These are phyloP conservation scores for Pleurotus sapidus DNA, from an alignment of 768 basidiomycete genomes.

Conservation along the genomic window DNA sequence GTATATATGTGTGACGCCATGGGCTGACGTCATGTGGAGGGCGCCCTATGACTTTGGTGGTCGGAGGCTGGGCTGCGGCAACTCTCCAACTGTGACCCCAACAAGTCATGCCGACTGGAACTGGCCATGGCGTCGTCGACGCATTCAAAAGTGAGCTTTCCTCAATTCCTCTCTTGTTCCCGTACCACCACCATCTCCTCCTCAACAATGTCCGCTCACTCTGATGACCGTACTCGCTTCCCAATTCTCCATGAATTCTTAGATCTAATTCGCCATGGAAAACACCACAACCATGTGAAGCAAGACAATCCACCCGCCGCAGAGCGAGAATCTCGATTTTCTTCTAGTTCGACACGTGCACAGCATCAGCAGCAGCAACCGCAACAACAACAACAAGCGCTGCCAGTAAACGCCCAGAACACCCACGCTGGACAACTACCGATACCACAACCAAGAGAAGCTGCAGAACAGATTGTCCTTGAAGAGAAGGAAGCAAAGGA, in stretches of 20 bases:
- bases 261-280: constrained; percentile 86
- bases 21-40: constrained; percentile 1
- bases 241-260: constrained; percentile 16
- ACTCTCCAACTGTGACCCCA: constrained; percentile 12
- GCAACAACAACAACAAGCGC: constrained; percentile 17
- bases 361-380: constrained; percentile 21
- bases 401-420: constrained; percentile 13
- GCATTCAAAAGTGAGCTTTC: constrained; percentile 76
- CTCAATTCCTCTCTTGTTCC: constrained; percentile 7
- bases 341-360: constrained; percentile 23
- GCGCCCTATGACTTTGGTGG: background rate
- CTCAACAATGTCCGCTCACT: constrained; percentile 11
- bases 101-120: constrained; percentile 51
- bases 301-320: constrained; percentile 23
- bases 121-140: constrained; percentile 59
- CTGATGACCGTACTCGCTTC: constrained; percentile 9
- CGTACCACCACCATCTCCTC: constrained; percentile 9
- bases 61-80: background rate
- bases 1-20: background rate
- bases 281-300: constrained; percentile 51
- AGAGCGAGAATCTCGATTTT: background rate
- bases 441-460: constrained; percentile 30
- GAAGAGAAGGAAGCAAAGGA: constrained; percentile 72
- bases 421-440: constrained; percentile 11
- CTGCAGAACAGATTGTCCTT: constrained; percentile 67